Conservation (phyloP, 140 eudicot species). For the Anethum foeniculum region DNA sequence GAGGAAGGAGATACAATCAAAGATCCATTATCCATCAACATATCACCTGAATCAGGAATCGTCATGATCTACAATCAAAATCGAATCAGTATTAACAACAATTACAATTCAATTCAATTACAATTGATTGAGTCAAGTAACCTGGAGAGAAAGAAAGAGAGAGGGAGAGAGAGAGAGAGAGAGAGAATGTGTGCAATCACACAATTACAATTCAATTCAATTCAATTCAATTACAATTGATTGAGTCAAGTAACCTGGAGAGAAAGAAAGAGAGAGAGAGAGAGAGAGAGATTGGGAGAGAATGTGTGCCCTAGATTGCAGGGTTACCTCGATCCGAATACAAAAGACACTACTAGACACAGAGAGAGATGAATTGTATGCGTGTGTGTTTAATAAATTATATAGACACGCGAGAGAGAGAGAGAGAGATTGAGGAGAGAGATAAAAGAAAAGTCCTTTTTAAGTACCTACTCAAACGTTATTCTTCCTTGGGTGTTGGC, state of each 20-base stretch:
- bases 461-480: too few species aligned
- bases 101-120: not conserved
- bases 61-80: constrained; percentile 52
- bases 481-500: too few species aligned
- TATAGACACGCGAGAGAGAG: not conserved
- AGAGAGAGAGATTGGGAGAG: not conserved
- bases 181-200: not conserved
- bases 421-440: not conserved
- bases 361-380: not conserved
- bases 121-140: not conserved
- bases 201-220: too few species aligned
- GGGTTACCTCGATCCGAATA: not conserved
- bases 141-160: not conserved
- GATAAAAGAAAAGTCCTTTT: not conserved
- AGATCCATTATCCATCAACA: constrained; percentile 66
- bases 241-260: not conserved
- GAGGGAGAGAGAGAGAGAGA: too few species aligned
- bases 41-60: constrained; percentile 57
- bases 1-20: constrained; percentile 44
- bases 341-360: not conserved
- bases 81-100: too few species aligned
- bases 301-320: not conserved
- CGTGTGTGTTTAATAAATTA: not conserved
- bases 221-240: not conserved
- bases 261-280: not conserved